These are phyloP conservation scores for Schwanniomyces etchellsii DNA, from an alignment of 1,139 yeast genomes.

Conservation along the genomic window DNA sequence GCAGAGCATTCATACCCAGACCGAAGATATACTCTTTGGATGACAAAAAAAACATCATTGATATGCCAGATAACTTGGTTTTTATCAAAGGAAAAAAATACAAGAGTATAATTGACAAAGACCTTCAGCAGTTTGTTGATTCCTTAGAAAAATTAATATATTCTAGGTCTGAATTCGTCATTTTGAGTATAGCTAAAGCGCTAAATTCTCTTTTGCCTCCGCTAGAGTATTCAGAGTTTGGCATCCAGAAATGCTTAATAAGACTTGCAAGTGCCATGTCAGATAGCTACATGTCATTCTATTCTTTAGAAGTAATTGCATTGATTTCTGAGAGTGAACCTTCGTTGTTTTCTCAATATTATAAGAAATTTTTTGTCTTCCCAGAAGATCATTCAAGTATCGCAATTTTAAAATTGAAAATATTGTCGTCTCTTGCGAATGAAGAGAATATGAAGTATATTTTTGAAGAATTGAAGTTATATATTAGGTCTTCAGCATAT, in stretches of 20 bases:
- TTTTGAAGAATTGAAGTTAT: constrained; percentile 64
- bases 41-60: constrained; percentile 19
- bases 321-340: constrained; percentile 32
- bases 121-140: constrained; percentile 48
- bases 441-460: constrained; percentile 47
- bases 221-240: constrained; percentile 37
- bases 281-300: constrained; percentile 26
- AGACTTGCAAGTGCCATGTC: constrained; percentile 28
- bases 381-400: constrained; percentile 49
- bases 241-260: constrained; percentile 46
- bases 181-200: constrained; percentile 57
- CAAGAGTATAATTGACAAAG: constrained; percentile 47
- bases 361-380: constrained; percentile 50
- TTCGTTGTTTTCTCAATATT: constrained; percentile 39
- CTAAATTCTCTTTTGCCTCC: constrained; percentile 52
- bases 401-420: constrained; percentile 55
- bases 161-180: constrained; percentile 54
- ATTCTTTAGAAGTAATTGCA: constrained; percentile 39
- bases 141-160: constrained; percentile 40
- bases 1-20: constrained; percentile 51
- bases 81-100: constrained; percentile 25
- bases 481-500: constrained; percentile 40
- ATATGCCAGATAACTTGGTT: constrained; percentile 33
- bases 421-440: constrained; percentile 54
- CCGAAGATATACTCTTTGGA: constrained; percentile 35